A percentile compares a stretch with the other conserved stretches of the same genome.
Evolutionary conservation across 371 early-diverging fungal species (phyloP).

Genomic region (Encephalitozoon cuniculi): DNA sequence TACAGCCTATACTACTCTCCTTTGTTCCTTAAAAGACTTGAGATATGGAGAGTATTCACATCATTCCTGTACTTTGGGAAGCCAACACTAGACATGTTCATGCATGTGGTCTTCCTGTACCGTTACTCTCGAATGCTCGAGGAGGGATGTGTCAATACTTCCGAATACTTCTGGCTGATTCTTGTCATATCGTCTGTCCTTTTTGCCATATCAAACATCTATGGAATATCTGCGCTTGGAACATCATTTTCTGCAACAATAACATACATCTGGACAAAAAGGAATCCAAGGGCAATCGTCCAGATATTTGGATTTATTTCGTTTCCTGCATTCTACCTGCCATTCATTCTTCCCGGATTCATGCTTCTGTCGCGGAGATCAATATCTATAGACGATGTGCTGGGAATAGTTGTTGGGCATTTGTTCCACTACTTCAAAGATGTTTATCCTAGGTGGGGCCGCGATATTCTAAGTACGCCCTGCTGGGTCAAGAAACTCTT

Average conservation of each 20-base stretch:
- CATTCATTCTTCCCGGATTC: constrained; percentile 59
- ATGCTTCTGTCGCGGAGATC: constrained; percentile 46
- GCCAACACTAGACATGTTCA: constrained; percentile 48
- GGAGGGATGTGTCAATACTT: constrained; percentile 44
- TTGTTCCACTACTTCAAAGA: constrained; percentile 57
- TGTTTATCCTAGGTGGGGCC: constrained; percentile 52
- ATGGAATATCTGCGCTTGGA: constrained; percentile 46
- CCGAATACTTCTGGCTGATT: constrained; percentile 60
- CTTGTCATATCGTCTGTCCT: constrained; percentile 36
- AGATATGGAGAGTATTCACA: constrained; percentile 56
- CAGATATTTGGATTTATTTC: constrained; percentile 58
- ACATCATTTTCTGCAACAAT: constrained; percentile 56
- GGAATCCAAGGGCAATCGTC: constrained; percentile 57
- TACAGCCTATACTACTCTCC: constrained; percentile 48
- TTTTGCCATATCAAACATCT: constrained; percentile 30
- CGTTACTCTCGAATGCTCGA: constrained; percentile 61
- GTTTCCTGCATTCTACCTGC: constrained; percentile 61
- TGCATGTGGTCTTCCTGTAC: constrained; percentile 59
- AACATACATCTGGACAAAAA: constrained; percentile 62
- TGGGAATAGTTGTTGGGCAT: constrained; percentile 61
- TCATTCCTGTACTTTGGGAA: constrained; percentile 60
- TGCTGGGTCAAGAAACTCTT: constrained; percentile 53
- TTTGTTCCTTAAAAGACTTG: constrained; percentile 48
- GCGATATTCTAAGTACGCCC: constrained; percentile 58
- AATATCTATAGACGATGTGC: constrained; percentile 53